Evolutionary conservation across 345 rosid genomes (phyloP).

Genomic region (Kernera saxatilis): DNA sequence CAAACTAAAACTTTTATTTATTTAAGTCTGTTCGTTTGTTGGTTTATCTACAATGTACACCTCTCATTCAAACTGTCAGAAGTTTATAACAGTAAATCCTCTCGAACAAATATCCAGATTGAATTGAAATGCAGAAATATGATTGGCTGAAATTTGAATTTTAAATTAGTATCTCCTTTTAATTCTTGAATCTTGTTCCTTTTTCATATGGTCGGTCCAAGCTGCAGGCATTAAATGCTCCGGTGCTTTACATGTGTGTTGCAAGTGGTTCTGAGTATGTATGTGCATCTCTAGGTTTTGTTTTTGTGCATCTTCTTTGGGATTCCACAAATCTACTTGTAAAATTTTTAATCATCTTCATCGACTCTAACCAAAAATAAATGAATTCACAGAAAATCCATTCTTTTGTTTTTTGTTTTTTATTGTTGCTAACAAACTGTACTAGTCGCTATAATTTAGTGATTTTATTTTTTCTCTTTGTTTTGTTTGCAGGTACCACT

Average conservation of each 20-base stretch:
- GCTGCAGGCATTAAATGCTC: conserved; percentile 25
- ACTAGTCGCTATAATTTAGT: neutral
- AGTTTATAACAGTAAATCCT: neutral
- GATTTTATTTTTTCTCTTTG: neutral
- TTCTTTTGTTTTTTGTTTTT: no score
- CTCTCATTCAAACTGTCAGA: neutral
- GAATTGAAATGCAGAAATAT: neutral
- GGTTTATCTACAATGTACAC: neutral
- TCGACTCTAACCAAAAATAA: neutral
- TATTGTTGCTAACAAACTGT: no score
- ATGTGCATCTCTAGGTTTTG: conserved; percentile 20
- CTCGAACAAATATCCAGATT: neutral
- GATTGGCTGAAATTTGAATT: neutral
- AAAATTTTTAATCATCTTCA: neutral
- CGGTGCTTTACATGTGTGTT: conserved; percentile 23
- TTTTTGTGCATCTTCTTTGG: conserved; percentile 7
- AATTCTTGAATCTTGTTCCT: conserved; percentile 4
- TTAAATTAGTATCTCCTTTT: neutral
- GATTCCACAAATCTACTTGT: neutral
- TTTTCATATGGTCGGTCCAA: conserved; percentile 19
- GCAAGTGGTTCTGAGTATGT: conserved; percentile 15
- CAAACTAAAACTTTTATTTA: neutral
- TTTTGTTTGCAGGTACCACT: neutral
- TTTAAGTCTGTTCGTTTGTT: no score
- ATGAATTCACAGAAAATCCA: neutral